These are phyloP conservation scores for Candida corydali DNA, from an alignment of 805 yeast species.

Conservation along the genomic window DNA sequence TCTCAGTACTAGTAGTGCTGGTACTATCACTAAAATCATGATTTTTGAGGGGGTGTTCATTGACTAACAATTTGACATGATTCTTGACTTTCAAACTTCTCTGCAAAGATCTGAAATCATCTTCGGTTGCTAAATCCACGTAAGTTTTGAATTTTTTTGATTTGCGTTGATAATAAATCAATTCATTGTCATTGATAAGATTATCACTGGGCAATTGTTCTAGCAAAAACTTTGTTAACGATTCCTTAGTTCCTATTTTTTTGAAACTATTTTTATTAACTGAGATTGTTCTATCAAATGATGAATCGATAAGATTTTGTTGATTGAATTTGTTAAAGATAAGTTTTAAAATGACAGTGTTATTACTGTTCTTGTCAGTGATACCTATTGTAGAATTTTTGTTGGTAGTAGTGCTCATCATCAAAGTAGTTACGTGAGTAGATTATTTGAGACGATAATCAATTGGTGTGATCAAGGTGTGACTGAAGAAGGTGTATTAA, in stretches of 20 bases:
- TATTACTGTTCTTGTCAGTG: neutral
- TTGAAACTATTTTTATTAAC: constrained; percentile 12
- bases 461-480: too few species aligned
- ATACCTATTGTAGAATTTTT: neutral
- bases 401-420: neutral
- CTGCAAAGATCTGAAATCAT: constrained; percentile 40
- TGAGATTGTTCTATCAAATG: constrained; percentile 11
- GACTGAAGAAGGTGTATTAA: too few species aligned
- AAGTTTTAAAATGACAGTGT: constrained; percentile 12
- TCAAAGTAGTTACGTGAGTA: too few species aligned
- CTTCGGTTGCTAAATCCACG: constrained; percentile 31
- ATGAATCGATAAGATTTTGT: neutral
- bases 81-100: constrained; percentile 48
- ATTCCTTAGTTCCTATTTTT: constrained; percentile 5
- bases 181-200: constrained; percentile 1
- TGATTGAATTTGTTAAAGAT: constrained; percentile 8
- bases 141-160: constrained; percentile 44
- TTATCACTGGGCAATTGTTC: too few species aligned
- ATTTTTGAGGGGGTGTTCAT: constrained; percentile 16
- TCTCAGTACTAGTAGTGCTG: neutral
- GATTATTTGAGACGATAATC: too few species aligned
- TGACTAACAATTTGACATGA: constrained; percentile 32
- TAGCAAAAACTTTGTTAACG: constrained; percentile 10
- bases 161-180: constrained; percentile 28
- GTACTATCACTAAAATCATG: too few species aligned